These are phyloP conservation scores for Phymatotrichopsis omnivora DNA, from an alignment of 2,329 filamentous ascomycete genomes.

Conservation along the genomic window DNA sequence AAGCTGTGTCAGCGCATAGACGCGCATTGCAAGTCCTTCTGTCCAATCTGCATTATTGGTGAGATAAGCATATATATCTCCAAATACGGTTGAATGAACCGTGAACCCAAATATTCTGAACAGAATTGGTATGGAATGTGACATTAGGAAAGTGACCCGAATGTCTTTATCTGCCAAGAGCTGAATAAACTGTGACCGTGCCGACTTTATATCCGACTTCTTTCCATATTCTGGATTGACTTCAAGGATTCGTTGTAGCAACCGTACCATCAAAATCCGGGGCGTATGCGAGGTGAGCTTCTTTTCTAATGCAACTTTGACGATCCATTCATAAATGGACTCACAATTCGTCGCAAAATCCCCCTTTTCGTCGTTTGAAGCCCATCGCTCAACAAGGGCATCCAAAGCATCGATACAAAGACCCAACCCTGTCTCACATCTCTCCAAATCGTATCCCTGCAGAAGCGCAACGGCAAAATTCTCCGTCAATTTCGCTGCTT, in stretches of 20 bases:
- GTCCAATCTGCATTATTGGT: constrained; percentile 58
- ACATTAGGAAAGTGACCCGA: constrained; percentile 64
- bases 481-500: constrained; percentile 21
- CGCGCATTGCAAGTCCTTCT: constrained; percentile 76
- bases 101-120: constrained; percentile 76
- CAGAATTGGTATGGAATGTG: constrained; percentile 56
- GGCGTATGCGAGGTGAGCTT: constrained; percentile 59
- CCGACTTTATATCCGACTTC: constrained; percentile 41
- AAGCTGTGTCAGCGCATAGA: constrained; percentile 65
- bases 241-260: constrained; percentile 62
- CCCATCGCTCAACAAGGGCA: constrained; percentile 55
- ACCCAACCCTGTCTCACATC: constrained; percentile 62
- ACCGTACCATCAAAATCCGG: constrained; percentile 54
- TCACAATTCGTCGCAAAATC: constrained; percentile 56
- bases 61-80: constrained; percentile 72
- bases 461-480: constrained; percentile 42
- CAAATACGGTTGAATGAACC: constrained; percentile 71
- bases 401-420: constrained; percentile 59
- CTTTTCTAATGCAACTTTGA: constrained; percentile 54
- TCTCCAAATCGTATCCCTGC: constrained; percentile 50
- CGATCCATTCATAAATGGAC: constrained; percentile 70
- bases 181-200: constrained; percentile 61
- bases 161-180: constrained; percentile 59
- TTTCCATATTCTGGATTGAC: constrained; percentile 57
- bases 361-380: constrained; percentile 43